Evolutionary conservation across 139 green algal genomes (phyloP).

Genomic region (Micractinium sp.): DNA sequence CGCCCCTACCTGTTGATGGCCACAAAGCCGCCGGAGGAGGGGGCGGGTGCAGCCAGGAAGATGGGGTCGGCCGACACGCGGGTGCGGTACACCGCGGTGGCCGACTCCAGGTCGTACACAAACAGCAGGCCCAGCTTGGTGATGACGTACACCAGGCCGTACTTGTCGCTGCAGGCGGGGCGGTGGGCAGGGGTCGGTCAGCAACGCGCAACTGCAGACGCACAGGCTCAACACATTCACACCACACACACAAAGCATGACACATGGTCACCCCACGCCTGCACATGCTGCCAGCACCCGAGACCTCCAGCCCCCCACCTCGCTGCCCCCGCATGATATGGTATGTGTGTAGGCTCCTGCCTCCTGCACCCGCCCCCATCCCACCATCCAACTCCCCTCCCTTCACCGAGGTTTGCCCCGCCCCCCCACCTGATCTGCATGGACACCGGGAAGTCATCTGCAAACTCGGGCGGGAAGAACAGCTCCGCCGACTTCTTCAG

Average conservation of each 20-base stretch:
- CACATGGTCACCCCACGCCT: no score
- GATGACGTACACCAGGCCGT: constrained; percentile 94
- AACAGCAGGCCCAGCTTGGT: constrained; percentile 99
- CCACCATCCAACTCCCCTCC: neutral
- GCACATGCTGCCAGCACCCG: no score
- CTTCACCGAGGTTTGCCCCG: no score
- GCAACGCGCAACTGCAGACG: no score
- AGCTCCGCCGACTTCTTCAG: constrained; percentile 96
- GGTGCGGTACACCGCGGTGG: constrained; percentile 94
- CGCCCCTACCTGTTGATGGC: constrained; percentile 84
- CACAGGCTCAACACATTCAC: no score
- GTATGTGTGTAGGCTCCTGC: no score
- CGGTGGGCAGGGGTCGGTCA: neutral
- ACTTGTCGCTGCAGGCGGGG: constrained; percentile 67
- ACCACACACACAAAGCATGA: no score
- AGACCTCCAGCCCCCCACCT: no score
- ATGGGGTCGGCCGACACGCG: constrained; percentile 96
- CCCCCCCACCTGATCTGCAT: constrained; percentile 80
- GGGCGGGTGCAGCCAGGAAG: constrained; percentile 88
- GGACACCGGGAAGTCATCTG: constrained; percentile 99
- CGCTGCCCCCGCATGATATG: no score
- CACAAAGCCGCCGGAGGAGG: constrained; percentile 87
- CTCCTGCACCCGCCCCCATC: no score
- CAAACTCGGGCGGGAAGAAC: constrained; percentile 99
- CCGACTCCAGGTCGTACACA: constrained; percentile 98